These are phyloP conservation scores for Hansenula lynferdii DNA, from an alignment of 1,139 yeast species.

Conservation along the genomic window DNA sequence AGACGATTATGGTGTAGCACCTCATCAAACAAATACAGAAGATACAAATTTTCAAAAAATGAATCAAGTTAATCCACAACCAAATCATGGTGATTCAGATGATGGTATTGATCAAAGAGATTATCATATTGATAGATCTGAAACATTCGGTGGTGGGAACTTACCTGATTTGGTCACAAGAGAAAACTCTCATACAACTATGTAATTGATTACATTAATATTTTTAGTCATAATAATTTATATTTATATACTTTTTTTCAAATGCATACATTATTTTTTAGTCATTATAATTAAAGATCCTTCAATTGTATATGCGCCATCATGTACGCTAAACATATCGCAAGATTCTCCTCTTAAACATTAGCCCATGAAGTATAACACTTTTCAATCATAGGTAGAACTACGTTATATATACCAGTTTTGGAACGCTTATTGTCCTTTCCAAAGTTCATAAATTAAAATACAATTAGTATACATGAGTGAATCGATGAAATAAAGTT, in stretches of 20 bases:
- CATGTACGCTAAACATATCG: no score
- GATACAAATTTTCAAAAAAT: no score
- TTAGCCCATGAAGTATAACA: no score
- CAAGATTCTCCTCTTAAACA: no score
- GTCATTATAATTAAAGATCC: no score
- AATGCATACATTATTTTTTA: no score
- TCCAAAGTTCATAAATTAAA: not conserved
- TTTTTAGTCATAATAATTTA: no score
- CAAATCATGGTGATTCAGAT: not conserved
- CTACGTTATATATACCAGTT: no score
- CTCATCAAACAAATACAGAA: not conserved
- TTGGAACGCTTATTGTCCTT: no score
- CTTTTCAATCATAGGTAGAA: no score
- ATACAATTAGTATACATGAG: not conserved
- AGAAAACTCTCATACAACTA: constrained; percentile 4
- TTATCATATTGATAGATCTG: constrained; percentile 8
- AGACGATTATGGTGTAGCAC: not conserved
- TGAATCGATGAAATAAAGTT: not conserved
- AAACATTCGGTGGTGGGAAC: constrained; percentile 5
- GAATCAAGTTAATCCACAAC: constrained; percentile 5
- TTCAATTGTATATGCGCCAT: no score
- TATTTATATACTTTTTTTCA: no score
- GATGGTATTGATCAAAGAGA: constrained; percentile 1
- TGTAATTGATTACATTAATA: not conserved
- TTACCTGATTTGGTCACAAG: constrained; percentile 6